Base-by-base conservation (phyloP, 2,329 filamentous ascomycete species). In the Penicillium sp. region DNA sequence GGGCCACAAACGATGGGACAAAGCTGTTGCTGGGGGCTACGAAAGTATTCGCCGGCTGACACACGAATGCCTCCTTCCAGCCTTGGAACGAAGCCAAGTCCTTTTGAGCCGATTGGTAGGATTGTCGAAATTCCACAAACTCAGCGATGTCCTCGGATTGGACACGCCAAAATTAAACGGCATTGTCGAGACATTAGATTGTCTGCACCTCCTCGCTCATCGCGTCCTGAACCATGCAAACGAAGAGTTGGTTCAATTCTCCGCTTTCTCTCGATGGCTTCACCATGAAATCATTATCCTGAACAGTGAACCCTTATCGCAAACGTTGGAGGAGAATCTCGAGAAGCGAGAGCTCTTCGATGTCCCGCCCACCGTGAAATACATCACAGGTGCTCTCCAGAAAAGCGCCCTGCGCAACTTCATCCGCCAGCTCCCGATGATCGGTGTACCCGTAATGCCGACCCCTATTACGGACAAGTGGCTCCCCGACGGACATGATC, bases 1-100 rank as follows among this genome's bases (percentile, higher is more conserved):
- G 88, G 91, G 91, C 0, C 90, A 96, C 63, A 97, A 96, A 72
- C 82, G 94, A 42, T 99, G 94, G 94, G 92, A 97, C 57, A 95
- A 93, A 65, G 87, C 89, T 5, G 88, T 95, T 2, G 81, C 84
- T 1, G 84, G 85, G 3, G 90, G 91, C 1, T 86, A 97, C 17
- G 86, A 90, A 53, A 87, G 85, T 47, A 80, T 97, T 8, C 84
- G 91, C 43, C 83, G 84, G 46, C 79, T 97, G 10, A 79, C 91
- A 0, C 92, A 96, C 65, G 88, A 96, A 66, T 92, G 95, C 68
- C 85, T 97, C 45, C 80, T 97, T 2, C 94, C 94, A 0, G 91
- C 90, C 0, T 78, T 97, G 2, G 91, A 97, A 62, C 85, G 93
- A 46, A 88, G 89, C 60, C 83, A 84, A 40, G 85, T 97, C 20